phyloP scores from a whole-genome alignment of 371 early-diverging fungal genomes.

The Lichtheimia hyalospora region DNA sequence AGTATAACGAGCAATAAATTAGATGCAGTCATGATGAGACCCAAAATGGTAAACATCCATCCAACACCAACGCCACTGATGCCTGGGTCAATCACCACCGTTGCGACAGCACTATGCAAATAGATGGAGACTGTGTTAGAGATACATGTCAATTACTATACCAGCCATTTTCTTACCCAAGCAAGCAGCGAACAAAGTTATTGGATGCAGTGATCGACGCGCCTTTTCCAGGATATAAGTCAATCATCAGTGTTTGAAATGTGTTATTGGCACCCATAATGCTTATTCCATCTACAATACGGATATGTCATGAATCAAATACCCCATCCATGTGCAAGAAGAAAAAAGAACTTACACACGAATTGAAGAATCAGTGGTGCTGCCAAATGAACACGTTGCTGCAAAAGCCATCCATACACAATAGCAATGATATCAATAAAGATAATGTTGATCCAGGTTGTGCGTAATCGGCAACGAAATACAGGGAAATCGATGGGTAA shows the following conservation, averaged over 20 bases:
- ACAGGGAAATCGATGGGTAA: constrained; percentile 16
- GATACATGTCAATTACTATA: neutral
- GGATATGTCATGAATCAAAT: neutral
- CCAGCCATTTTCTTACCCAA: constrained; percentile 22
- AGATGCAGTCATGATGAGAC: constrained; percentile 13
- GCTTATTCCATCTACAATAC: neutral
- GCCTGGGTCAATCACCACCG: constrained; percentile 29
- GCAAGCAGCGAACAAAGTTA: constrained; percentile 33
- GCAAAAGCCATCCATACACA: constrained; percentile 14
- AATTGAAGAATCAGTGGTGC: constrained; percentile 13
- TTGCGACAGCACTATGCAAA: constrained; percentile 21
- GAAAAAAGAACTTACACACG: constrained; percentile 6
- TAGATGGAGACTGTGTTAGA: neutral
- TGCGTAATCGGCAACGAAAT: constrained; percentile 10
- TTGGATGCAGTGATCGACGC: constrained; percentile 43
- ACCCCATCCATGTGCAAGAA: neutral
- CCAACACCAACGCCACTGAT: constrained; percentile 30
- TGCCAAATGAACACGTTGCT: constrained; percentile 4
- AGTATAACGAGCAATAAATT: constrained; percentile 2
- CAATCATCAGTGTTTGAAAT: constrained; percentile 30
- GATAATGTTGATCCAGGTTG: constrained; percentile 5
- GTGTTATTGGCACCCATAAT: neutral
- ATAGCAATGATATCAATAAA: constrained; percentile 7
- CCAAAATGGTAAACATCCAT: constrained; percentile 37
- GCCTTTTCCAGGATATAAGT: constrained; percentile 32